These are phyloP conservation scores for Potentilla sterilis DNA, from an alignment of 306 rosid species.

Conservation along the genomic window DNA sequence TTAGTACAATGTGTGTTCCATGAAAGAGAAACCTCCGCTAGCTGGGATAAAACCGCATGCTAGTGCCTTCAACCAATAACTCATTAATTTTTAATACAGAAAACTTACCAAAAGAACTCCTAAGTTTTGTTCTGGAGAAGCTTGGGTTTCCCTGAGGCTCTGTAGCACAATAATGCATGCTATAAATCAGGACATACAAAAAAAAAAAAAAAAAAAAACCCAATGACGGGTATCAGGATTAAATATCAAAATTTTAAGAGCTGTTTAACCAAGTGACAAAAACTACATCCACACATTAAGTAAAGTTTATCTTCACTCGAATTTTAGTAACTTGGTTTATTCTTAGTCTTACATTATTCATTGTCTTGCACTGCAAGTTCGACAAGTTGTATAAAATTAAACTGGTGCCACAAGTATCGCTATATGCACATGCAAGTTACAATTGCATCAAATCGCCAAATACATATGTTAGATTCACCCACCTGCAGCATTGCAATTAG, in stretches of 20 bases:
- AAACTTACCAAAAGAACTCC: conserved; percentile 85
- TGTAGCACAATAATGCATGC: conserved; percentile 38
- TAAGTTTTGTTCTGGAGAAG: conserved; percentile 61
- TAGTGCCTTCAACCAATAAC: not conserved
- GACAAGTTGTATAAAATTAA: not conserved
- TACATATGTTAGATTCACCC: conserved; percentile 28
- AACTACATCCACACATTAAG: not conserved
- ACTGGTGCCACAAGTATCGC: not conserved
- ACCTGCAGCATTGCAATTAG: conserved; percentile 91
- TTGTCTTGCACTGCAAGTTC: not conserved
- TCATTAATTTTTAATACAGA: not conserved
- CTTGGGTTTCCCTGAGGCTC: conserved; percentile 47
- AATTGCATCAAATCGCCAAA: not conserved
- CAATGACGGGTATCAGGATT: not conserved
- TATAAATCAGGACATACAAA: conserved; percentile 8
- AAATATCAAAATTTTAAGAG: not conserved
- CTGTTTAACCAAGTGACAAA: not conserved
- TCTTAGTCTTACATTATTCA: not conserved
- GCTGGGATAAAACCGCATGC: not conserved
- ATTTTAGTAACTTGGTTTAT: not conserved
- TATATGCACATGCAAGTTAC: not conserved
- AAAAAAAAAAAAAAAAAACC: not conserved
- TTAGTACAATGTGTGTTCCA: not conserved
- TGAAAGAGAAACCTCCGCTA: not conserved
- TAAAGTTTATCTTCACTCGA: not conserved